Base-by-base conservation (phyloP, 352 stramenopile species). In the Pythium folliculosum region DNA sequence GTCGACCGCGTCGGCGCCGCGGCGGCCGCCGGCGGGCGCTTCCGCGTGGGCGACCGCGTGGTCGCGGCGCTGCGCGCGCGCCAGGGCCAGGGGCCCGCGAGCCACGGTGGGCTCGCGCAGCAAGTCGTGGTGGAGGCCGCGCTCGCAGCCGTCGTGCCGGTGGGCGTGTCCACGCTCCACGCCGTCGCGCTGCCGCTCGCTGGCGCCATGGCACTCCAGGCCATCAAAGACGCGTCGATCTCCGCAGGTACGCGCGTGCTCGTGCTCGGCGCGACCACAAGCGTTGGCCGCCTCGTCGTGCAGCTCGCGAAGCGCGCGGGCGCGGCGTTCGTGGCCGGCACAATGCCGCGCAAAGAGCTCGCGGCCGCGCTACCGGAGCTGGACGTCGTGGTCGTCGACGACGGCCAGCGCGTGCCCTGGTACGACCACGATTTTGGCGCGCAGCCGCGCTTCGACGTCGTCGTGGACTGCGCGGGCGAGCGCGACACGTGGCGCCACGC, bases 241-340 rank as follows among this genome's bases (percentile, higher is more conserved):
- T 60, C 61, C 14, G n/a, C 60, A 14, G 79, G 77, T 0, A 75
- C 91, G 65, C 61, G 82, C 12, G 80, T 96, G 22, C 63, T 96
- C 5, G 78, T 96, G 9, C 69, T 94, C 27, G 88, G 88, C 21
- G 88, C 82, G 6, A 78, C 80, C 4, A 84, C 87, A 40, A 80
- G 81, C 25, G 79, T 95, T 1, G 88, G 88, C 12, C 80, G 76
- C 21, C 70, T 92, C 56, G 65, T 88, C 21, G 70, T 89, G 57
- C 87, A 97, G 75, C 55, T 94, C 10, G 73, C 78, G 14, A 77
- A 80, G 32, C 48, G 67, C 22, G 61, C 55, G 9, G 76, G 82
- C 25, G 86, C 84, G 1, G 73, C 75, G 14, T 89, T 86, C 32
- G 59, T 97, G 30, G 84, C 76, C 2, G 72, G 75, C 40, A 90